These are phyloP conservation scores for Arthrobotrys sinensis DNA, from an alignment of 2,329 filamentous ascomycete species.

Conservation along the genomic window DNA sequence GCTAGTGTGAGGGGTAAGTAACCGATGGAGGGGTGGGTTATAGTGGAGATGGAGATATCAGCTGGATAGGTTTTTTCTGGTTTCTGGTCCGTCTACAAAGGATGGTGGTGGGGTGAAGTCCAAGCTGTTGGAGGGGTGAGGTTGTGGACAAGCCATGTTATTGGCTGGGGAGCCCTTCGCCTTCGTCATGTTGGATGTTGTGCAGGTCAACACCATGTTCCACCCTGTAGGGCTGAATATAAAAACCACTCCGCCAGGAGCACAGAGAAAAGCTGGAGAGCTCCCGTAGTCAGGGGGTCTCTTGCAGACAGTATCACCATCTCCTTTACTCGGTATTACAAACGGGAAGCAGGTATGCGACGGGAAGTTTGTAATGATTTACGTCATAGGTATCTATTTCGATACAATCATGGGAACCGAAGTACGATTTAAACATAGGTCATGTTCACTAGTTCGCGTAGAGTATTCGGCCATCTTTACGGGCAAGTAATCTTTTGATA, in stretches of 20 bases:
- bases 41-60: neutral
- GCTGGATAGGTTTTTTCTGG: neutral
- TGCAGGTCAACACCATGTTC: conserved; percentile 51
- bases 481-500: too few relatives aligned
- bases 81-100: neutral
- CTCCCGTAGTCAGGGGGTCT: conserved; percentile 8
- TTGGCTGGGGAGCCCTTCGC: conserved; percentile 18
- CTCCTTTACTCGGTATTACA: conserved; percentile 1
- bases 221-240: conserved; percentile 55
- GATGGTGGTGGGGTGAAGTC: conserved; percentile 28
- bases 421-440: too few relatives aligned
- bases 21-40: neutral
- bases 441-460: too few relatives aligned
- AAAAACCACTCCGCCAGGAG: neutral
- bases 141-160: conserved; percentile 22
- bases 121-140: conserved; percentile 26
- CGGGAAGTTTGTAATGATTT: conserved; percentile 2
- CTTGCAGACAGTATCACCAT: conserved; percentile 5
- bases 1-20: neutral
- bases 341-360: neutral
- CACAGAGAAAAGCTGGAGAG: neutral
- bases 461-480: too few relatives aligned
- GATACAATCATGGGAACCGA: conserved; percentile 2
- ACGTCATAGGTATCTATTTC: conserved; percentile 4
- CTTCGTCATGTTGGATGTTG: conserved; percentile 46